Conservation (phyloP, 257 asterid species). For the Petunia secreta region DNA sequence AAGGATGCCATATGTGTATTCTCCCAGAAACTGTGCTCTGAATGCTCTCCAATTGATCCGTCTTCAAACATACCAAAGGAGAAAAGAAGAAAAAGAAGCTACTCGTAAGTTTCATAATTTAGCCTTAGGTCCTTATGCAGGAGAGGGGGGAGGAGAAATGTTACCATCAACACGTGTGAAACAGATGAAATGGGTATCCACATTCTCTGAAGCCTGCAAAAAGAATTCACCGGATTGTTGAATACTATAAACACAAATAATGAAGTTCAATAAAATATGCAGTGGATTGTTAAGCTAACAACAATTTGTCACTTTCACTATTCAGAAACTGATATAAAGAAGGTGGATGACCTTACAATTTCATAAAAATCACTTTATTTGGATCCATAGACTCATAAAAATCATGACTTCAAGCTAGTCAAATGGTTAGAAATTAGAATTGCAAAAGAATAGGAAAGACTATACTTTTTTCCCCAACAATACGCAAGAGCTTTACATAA, state of each 20-base stretch:
- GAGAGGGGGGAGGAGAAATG: not conserved
- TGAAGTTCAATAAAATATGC: not conserved
- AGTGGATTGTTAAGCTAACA: not conserved
- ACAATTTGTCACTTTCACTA: not conserved
- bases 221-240: constrained; percentile 18
- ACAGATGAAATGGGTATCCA: constrained; percentile 86
- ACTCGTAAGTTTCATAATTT: not conserved
- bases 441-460: not conserved
- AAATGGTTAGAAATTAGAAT: constrained; percentile 7
- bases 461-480: not conserved
- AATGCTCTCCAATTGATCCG: not conserved
- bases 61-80: not conserved
- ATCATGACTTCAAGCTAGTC: not conserved
- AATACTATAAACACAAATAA: not conserved
- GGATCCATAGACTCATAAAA: not conserved
- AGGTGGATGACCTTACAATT: not conserved
- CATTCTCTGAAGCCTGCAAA: constrained; percentile 76
- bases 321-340: not conserved
- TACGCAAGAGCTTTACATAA: constrained; percentile 4
- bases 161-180: constrained; percentile 40
- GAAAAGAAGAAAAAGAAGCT: no score
- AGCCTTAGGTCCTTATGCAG: not conserved
- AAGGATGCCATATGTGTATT: not conserved
- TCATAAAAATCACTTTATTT: not conserved
- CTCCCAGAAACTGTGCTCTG: not conserved